A percentile compares a stretch with the other conserved stretches of the same genome.
These are phyloP conservation scores for Candida germanica DNA, from an alignment of 805 yeast species.

Conservation along the genomic window DNA sequence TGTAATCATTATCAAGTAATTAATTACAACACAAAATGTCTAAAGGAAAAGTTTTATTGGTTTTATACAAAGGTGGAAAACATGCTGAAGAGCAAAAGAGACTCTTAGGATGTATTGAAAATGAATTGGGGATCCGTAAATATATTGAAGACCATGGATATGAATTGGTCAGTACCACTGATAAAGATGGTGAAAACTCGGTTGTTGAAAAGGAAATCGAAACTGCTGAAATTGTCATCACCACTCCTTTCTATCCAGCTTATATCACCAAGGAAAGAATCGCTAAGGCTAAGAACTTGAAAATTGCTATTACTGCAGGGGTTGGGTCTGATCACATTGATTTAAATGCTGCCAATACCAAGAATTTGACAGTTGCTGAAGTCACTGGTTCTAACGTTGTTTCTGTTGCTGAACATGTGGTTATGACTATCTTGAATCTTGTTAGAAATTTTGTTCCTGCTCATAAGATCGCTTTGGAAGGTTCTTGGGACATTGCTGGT, in stretches of 20 bases:
- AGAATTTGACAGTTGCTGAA: conserved; percentile 66
- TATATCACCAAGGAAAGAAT: conserved; percentile 67
- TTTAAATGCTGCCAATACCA: conserved; percentile 62
- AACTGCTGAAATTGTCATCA: conserved; percentile 73
- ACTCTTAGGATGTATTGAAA: conserved; percentile 69
- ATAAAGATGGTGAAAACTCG: conserved; percentile 62
- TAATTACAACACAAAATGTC: conserved; percentile 14
- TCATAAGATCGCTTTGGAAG: conserved; percentile 60
- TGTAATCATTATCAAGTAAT: not conserved
- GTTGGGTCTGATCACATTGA: conserved; percentile 84
- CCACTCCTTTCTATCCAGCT: conserved; percentile 83
- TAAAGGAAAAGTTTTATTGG: conserved; percentile 47
- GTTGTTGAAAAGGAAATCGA: conserved; percentile 61
- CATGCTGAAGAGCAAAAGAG: conserved; percentile 60
- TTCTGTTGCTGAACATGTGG: conserved; percentile 78
- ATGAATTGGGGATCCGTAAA: conserved; percentile 66
- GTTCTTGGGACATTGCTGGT: conserved; percentile 76
- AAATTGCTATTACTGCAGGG: conserved; percentile 74
- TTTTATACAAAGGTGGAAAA: conserved; percentile 54
- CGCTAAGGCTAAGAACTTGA: conserved; percentile 66
- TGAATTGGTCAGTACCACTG: conserved; percentile 59
- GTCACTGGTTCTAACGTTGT: conserved; percentile 81
- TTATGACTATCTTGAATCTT: conserved; percentile 67
- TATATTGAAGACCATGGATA: conserved; percentile 69
- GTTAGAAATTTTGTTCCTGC: conserved; percentile 80